Evolutionary conservation across 1,284 basidiomycete species (phyloP), one percentile per base, ranked within the genome.

Genomic region (Pseudozyma sp.): DNA sequence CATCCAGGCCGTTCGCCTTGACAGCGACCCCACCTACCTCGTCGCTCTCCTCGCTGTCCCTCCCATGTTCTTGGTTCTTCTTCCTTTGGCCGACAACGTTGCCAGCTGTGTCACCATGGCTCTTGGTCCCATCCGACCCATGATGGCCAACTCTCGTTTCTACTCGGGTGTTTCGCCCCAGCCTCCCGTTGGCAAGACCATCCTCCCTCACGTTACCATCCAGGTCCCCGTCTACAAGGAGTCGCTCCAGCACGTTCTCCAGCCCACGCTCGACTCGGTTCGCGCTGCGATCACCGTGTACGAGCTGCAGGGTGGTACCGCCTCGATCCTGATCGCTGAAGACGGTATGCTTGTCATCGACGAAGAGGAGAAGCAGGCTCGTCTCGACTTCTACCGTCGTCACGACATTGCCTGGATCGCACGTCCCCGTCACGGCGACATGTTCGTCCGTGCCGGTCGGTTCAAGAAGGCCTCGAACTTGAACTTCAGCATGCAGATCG

Each of bases 381-480:
- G 93, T 36, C 89, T 90, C 38, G 86, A 88, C 35, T 94, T 91
- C 83, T 94, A 94, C 81, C 90, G 91, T 58, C 62, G 72, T 31
- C 92, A 94, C 80, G 91, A 90, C 78, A 92, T 93, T 77, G 92
- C 91, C 42, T 94, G 91, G 89, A 91, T 93, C 65, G 91, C 93
- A 34, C 90, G 93, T 52, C 92, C 93, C 9, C 88, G 88, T 51
- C 90, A 92, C 83, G 89, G 90, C 77, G 78, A 85, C 74, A 91
- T 89, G 83, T 94, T 90, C 86, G 88, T 89, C 63, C 91, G 93
- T 60, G 91, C 91, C 13, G 93, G 93, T 70, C 90, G 92, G 36
- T 94, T 94, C 88, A 94, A 94, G 88, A 94, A 94, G 86, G 92
- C 92, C 0, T 91, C 90, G 1, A 94, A 95, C 85, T 92, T 94